phyloP scores from a whole-genome alignment of 805 yeast genomes.

The Komagataella ulmi region DNA sequence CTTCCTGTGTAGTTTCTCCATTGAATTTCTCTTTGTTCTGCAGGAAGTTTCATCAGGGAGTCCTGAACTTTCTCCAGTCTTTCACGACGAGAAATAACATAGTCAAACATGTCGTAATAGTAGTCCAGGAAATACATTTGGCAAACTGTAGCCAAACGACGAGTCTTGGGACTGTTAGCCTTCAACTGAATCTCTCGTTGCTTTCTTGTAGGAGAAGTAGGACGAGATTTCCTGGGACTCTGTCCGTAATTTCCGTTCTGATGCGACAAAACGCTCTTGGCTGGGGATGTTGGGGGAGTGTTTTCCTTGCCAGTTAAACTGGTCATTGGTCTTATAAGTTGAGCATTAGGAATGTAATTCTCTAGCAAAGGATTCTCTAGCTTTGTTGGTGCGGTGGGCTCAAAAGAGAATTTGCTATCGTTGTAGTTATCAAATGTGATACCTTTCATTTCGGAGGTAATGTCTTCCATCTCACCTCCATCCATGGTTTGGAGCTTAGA shows the following conservation, averaged over 20 bases:
- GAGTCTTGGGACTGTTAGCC: slow-evolving; percentile 64
- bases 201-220: slow-evolving; percentile 11
- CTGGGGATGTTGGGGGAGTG: slow-evolving; percentile 19
- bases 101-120: slow-evolving; percentile 92
- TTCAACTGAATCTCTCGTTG: slow-evolving; percentile 36
- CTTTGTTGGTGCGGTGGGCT: neutral
- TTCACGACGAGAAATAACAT: slow-evolving; percentile 76
- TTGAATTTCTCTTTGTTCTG: slow-evolving; percentile 32
- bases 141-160: slow-evolving; percentile 79
- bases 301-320: slow-evolving; percentile 29
- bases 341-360: neutral
- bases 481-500: neutral
- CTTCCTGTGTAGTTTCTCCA: slow-evolving; percentile 76
- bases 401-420: neutral
- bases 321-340: slow-evolving; percentile 10
- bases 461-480: neutral
- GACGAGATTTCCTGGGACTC: slow-evolving; percentile 6
- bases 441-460: neutral
- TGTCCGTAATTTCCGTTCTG: slow-evolving; percentile 8
- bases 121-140: slow-evolving; percentile 91
- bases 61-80: slow-evolving; percentile 60
- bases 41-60: slow-evolving; percentile 24
- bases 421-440: neutral
- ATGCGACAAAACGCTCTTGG: slow-evolving; percentile 9
- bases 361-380: neutral